Base-by-base conservation (phyloP, 1,284 basidiomycete genomes). In the Wallemia hederae region DNA sequence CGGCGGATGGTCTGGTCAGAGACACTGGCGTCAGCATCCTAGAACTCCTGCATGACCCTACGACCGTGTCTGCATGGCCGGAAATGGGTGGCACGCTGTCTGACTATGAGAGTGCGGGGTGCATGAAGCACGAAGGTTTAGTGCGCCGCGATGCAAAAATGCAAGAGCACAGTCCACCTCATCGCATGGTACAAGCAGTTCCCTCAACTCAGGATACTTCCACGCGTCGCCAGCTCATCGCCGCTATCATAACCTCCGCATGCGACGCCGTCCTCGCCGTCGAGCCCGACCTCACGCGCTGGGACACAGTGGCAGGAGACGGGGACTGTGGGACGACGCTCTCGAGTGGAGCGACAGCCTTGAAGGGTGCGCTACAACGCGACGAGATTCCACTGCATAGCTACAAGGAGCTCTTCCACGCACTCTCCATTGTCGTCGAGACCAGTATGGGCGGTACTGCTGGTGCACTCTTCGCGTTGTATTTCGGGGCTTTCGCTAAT, bases 381-480 rank as follows among this genome's bases (percentile, higher is more conserved):
- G 28, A 68, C n/a, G 22, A 24, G 3, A 24, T 49, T 5, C 39
- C 39, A 5, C 39, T 49, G 9, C 5, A 7, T 11, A 7, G 22
- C 22, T n/a, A 5, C 5, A 5, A 9, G 3, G 3, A 7, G 5
- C 39, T 49, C 14, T 49, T 49, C 19, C 5, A 49, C n/a, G 3
- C 11, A 3, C 39, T 58, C 56, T 58, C 56, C 7, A 65, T 63
- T 19, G 56, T 65, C 26, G 64, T 69, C 55, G 69, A 72, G 64
- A 65, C 65, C 24, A 67, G 64, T 56, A 72, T 72, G 71, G 71
- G 71, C 27, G 71, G 71, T 27, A 72, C 71, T 1, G 68, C 68
- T 27, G 71, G 70, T 34, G 71, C 71, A 15, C 74, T 79, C 59
- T 76, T 78, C 55, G 74, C 74, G 0, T 75, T 79, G 59, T 78